Conservation (phyloP, 1,284 basidiomycete species). For the Apiotrichum sp. region DNA sequence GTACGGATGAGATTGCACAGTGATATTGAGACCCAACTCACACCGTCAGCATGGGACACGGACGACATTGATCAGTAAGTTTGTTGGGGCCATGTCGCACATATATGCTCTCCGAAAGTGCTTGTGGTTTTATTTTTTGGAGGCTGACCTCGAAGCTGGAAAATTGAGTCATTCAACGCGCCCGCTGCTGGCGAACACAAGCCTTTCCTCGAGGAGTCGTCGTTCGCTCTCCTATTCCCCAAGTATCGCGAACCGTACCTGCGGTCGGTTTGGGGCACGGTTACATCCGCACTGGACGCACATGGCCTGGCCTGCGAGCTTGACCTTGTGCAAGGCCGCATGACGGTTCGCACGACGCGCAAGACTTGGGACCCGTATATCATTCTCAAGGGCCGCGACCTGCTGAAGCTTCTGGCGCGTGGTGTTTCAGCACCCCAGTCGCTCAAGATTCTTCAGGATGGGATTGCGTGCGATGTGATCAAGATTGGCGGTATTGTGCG, state of each 20-base stretch:
- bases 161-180: slow-evolving; percentile 69
- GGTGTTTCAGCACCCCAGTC: slow-evolving; percentile 77
- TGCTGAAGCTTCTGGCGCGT: slow-evolving; percentile 90
- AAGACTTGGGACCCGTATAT: slow-evolving; percentile 97
- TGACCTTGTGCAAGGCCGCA: slow-evolving; percentile 91
- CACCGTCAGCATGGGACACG: slow-evolving; percentile 82
- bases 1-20: slow-evolving; percentile 15
- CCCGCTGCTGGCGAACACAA: slow-evolving; percentile 53
- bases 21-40: neutral
- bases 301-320: slow-evolving; percentile 85
- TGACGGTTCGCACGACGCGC: slow-evolving; percentile 94
- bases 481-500: slow-evolving; percentile 92
- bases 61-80: slow-evolving; percentile 96
- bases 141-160: slow-evolving; percentile 60
- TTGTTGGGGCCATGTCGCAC: too few species aligned
- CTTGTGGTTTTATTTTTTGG: too few species aligned
- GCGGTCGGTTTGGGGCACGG: slow-evolving; percentile 86
- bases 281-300: slow-evolving; percentile 77
- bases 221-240: slow-evolving; percentile 96
- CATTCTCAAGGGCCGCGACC: slow-evolving; percentile 88
- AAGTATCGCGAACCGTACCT: slow-evolving; percentile 98
- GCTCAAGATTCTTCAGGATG: slow-evolving; percentile 84
- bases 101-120: too few species aligned
- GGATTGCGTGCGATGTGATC: slow-evolving; percentile 90
- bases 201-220: slow-evolving; percentile 89